Percentiles rank a stretch among this genome's conserved stretches.
These are phyloP conservation scores for Eimeria tenella DNA, from an alignment of 169 alveolate genomes.

Conservation along the genomic window DNA sequence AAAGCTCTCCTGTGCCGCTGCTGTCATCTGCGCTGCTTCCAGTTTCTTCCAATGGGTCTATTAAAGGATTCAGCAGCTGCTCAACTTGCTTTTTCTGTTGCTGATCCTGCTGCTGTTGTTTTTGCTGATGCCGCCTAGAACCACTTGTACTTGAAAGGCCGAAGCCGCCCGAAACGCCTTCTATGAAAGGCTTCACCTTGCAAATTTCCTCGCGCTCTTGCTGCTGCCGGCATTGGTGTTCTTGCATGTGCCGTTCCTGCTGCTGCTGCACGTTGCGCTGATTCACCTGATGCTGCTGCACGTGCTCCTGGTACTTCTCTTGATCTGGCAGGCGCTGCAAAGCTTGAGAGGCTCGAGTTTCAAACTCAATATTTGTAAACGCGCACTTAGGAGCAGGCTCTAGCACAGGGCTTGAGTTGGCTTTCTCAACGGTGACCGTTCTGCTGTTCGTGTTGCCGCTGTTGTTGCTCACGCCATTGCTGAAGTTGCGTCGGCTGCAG, in stretches of 20 bases:
- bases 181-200: background rate
- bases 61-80: background rate
- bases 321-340: background rate
- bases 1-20: background rate
- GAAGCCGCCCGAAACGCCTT: background rate
- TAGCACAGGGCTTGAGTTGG: background rate
- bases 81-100: background rate
- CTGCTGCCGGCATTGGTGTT: background rate
- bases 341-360: background rate
- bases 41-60: background rate
- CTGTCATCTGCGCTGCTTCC: background rate
- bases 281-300: too few relatives aligned
- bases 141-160: background rate
- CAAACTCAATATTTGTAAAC: too few relatives aligned
- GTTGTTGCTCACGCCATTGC: background rate
- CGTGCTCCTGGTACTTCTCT: too few relatives aligned
- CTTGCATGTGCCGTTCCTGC: background rate
- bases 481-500: background rate
- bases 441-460: constrained; percentile 35
- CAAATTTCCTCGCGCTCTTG: background rate
- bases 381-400: too few relatives aligned
- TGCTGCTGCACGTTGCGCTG: background rate
- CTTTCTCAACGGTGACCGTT: background rate
- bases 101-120: background rate
- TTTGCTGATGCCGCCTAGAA: background rate